Evolutionary conservation across 75 land plant species (phyloP).

Genomic region (Cupressus sempervirens): DNA sequence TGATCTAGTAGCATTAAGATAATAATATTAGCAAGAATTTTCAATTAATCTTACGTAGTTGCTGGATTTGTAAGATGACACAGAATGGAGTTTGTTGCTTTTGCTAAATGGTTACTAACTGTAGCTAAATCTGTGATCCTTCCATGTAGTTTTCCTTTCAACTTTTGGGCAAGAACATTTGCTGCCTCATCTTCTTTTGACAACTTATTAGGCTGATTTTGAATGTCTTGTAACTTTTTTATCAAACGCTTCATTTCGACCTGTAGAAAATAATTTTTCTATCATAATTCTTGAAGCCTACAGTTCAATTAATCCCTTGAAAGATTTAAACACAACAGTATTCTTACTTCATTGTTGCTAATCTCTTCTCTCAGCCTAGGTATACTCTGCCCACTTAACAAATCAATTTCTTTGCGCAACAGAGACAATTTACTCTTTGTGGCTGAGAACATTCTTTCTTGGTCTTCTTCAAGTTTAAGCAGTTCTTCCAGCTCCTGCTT

Average conservation of each 20-base stretch:
- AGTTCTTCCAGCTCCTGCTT: constrained; percentile 5
- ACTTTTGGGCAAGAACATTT: constrained; percentile 7
- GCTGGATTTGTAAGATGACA: constrained; percentile 17
- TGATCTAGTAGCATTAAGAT: not conserved
- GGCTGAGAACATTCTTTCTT: not conserved
- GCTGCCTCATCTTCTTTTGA: constrained; percentile 12
- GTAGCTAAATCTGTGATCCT: constrained; percentile 13
- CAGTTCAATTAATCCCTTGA: not conserved
- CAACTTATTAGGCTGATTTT: not conserved
- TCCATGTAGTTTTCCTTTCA: constrained; percentile 11
- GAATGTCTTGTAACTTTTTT: constrained; percentile 6
- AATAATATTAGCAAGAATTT: not conserved
- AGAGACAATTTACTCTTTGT: not conserved
- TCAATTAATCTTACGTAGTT: constrained; percentile 3
- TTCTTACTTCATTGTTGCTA: constrained; percentile 7
- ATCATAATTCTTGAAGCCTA: not conserved
- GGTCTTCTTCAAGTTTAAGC: constrained; percentile 5
- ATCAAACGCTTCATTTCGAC: constrained; percentile 10
- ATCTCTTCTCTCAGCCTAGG: constrained; percentile 12
- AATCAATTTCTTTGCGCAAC: not conserved
- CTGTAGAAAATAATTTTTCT: not conserved
- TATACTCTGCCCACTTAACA: constrained; percentile 3
- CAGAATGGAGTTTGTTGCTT: constrained; percentile 11
- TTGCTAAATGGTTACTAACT: constrained; percentile 3
- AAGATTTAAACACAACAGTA: not conserved